Evolutionary conservation across 371 early-diverging fungal genomes (phyloP).

Genomic region (Rhizopus arrhizus): DNA sequence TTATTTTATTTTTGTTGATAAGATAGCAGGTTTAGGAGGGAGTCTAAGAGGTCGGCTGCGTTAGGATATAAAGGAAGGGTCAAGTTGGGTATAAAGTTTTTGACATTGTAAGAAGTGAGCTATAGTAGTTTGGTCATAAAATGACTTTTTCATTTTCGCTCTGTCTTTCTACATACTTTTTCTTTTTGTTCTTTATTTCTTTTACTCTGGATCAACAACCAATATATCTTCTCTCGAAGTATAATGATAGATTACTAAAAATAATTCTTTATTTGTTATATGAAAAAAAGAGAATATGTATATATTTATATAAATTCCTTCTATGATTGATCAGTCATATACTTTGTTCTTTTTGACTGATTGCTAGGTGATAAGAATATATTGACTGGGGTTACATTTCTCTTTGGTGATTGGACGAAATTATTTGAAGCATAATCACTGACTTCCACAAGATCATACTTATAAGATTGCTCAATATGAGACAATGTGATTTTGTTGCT

Average conservation of each 20-base stretch:
- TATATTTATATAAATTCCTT: not conserved
- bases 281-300: too few relatives aligned
- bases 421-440: constrained; percentile 4
- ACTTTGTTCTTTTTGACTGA: constrained; percentile 21
- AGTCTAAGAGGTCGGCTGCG: constrained; percentile 19
- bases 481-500: constrained; percentile 18
- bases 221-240: constrained; percentile 12
- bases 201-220: constrained; percentile 16
- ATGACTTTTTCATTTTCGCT: constrained; percentile 13
- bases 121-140: constrained; percentile 17
- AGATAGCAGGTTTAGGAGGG: constrained; percentile 17
- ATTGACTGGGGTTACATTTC: constrained; percentile 8
- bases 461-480: constrained; percentile 17
- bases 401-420: constrained; percentile 11
- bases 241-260: constrained; percentile 13
- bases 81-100: constrained; percentile 18
- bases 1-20: constrained; percentile 13
- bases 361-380: constrained; percentile 17
- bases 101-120: constrained; percentile 19
- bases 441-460: constrained; percentile 13
- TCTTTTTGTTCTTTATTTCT: constrained; percentile 11
- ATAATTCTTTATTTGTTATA: constrained; percentile 9
- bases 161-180: constrained; percentile 5
- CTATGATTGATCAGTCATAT: constrained; percentile 12
- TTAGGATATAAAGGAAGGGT: constrained; percentile 22